Evolutionary conservation across 1,139 yeast species (phyloP).

Genomic region (Scheffersomyces titani): DNA sequence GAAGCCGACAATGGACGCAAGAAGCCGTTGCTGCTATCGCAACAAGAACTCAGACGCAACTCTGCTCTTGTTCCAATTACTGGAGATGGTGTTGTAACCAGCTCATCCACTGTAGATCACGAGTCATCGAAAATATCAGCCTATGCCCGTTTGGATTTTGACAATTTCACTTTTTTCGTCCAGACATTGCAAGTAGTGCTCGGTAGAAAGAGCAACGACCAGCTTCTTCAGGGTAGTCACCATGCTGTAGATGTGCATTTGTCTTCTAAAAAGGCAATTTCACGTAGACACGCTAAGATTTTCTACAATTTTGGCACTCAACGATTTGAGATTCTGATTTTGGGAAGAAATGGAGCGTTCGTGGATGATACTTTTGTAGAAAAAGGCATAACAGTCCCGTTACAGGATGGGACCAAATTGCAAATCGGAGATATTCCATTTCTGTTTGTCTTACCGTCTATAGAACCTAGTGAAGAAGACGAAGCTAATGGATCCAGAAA

Average conservation of each 20-base stretch:
- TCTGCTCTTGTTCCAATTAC: slow-evolving; percentile 20
- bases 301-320: slow-evolving; percentile 95
- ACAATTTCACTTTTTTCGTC: slow-evolving; percentile 88
- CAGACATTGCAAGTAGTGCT: slow-evolving; percentile 92
- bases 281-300: slow-evolving; percentile 90
- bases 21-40: slow-evolving; percentile 1
- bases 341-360: slow-evolving; percentile 95
- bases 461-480: slow-evolving; percentile 32
- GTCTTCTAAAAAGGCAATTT: slow-evolving; percentile 87
- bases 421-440: slow-evolving; percentile 94
- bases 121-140: slow-evolving; percentile 70
- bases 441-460: slow-evolving; percentile 74
- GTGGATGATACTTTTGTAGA: slow-evolving; percentile 88
- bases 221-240: slow-evolving; percentile 38
- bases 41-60: slow-evolving; percentile 12
- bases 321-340: slow-evolving; percentile 82
- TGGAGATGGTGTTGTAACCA: slow-evolving; percentile 22
- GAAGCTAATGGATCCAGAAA: slow-evolving; percentile 15
- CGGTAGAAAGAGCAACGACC: slow-evolving; percentile 83
- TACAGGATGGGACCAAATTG: slow-evolving; percentile 76
- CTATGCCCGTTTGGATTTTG: slow-evolving; percentile 91
- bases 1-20: slow-evolving; percentile 2
- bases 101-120: slow-evolving; percentile 13
- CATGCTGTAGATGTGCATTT: slow-evolving; percentile 87
- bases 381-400: slow-evolving; percentile 85